Conservation (phyloP, 2,329 filamentous ascomycete genomes). For the Hypoxylon sp. region DNA sequence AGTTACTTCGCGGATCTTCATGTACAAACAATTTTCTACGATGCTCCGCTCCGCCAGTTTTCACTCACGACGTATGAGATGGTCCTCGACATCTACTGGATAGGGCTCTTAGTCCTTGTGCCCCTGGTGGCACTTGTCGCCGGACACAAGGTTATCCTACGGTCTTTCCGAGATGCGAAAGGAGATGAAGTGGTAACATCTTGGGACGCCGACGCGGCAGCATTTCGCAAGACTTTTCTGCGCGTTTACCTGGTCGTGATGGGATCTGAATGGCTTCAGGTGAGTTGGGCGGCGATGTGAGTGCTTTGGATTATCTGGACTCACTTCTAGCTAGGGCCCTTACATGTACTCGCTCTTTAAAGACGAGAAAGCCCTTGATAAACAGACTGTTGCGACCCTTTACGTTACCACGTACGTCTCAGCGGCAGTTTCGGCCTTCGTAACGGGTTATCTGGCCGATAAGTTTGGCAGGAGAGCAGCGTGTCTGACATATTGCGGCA, state of each 20-base stretch:
- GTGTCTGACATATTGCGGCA: slow-evolving; percentile 66
- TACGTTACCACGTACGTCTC: slow-evolving; percentile 60
- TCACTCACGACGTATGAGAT: slow-evolving; percentile 20
- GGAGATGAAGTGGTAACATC: slow-evolving; percentile 11
- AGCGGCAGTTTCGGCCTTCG: slow-evolving; percentile 57
- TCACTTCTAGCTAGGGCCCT: slow-evolving; percentile 41
- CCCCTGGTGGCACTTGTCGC: slow-evolving; percentile 38
- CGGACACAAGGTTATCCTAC: slow-evolving; percentile 34
- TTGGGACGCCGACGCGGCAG: slow-evolving; percentile 35
- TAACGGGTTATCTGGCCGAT: slow-evolving; percentile 62
- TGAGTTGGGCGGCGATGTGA: slow-evolving; percentile 36
- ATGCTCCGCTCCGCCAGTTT: neutral
- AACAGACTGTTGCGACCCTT: slow-evolving; percentile 53
- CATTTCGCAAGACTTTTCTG: slow-evolving; percentile 44
- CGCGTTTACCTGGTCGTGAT: slow-evolving; percentile 62
- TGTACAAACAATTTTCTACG: neutral
- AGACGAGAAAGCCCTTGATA: slow-evolving; percentile 48
- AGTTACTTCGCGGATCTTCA: neutral
- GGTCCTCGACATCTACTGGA: slow-evolving; percentile 46
- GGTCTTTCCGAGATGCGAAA: slow-evolving; percentile 12
- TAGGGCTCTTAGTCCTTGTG: slow-evolving; percentile 40
- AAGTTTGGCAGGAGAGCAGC: slow-evolving; percentile 63
- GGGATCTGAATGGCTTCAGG: slow-evolving; percentile 65
- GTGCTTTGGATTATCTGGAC: neutral
- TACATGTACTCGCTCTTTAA: slow-evolving; percentile 51